Base-by-base conservation (phyloP, 192 early-diverging fungal species). In the Entophlyctis luteolus region DNA sequence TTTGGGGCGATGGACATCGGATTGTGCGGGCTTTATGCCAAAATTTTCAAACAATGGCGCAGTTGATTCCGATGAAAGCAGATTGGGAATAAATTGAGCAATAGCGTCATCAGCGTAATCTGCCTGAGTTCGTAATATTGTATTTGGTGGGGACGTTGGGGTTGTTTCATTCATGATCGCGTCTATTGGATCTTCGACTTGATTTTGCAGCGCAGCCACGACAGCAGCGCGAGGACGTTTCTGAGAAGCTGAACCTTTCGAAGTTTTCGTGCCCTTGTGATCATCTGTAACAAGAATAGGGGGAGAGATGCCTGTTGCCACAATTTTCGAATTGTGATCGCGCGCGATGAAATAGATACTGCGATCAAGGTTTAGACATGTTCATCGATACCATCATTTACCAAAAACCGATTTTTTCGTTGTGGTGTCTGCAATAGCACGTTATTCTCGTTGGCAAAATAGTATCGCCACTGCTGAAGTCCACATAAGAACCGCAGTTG, bases 241-340 rank as follows among this genome's bases (percentile, higher is more conserved):
- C 32, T 74, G 72, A 25, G 66, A 53, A 69, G 66, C 25, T 42
- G 59, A 36, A 29, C 29, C 39, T 5, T 70, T 73, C 68, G 85
- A 86, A 37, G 77, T 68, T 69, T 91, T 91, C 23, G 89, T 84
- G 12, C 90, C 92, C 76, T 98, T 98, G 83, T 98, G 95, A 77
- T 98, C 95, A 66, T 98, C 95, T 3, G 95, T 98, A 72, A 98
- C 95, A 87, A 96, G 88, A 54, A 98, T 95, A 6, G 95, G 91
- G 3, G 93, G 88, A 22, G 93, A 93, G 37, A 91, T 75, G 23
- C 90, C 91, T 8, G 81, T 82, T 8, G 94, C 93, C 31, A 95
- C 73, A 35, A 89, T 73, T 14, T 73, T 67, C 63, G 82, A 81
- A 54, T 74, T 73, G 48, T 81, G 62, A 71, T 98, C 90, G 22